Conservation (phyloP, 2,329 filamentous ascomycete genomes). For the Paecilomyces dactylethromorphus region DNA sequence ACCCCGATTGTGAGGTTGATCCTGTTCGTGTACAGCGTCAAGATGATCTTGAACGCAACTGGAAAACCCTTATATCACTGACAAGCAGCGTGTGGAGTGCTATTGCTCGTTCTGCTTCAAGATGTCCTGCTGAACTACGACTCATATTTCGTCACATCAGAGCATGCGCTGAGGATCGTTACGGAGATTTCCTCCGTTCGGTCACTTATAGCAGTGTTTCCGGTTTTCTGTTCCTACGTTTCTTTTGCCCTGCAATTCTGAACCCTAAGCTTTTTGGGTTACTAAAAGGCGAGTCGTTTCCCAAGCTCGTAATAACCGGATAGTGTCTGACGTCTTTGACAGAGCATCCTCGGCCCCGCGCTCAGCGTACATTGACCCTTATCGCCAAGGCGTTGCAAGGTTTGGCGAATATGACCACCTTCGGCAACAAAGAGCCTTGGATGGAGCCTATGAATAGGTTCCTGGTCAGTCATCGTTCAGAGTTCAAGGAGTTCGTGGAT, state of each 20-base stretch:
- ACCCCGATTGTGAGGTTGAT: slow-evolving; percentile 92
- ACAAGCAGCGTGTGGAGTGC: slow-evolving; percentile 82
- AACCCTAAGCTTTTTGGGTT: slow-evolving; percentile 92
- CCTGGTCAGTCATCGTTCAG: slow-evolving; percentile 64
- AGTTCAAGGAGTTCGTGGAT: slow-evolving; percentile 84
- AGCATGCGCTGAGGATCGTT: slow-evolving; percentile 87
- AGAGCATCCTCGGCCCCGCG: slow-evolving; percentile 76
- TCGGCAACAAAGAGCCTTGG: slow-evolving; percentile 94
- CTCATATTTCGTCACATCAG: slow-evolving; percentile 85
- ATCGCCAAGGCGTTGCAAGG: slow-evolving; percentile 91
- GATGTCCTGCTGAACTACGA: slow-evolving; percentile 73
- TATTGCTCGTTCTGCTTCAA: slow-evolving; percentile 67
- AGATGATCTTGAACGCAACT: slow-evolving; percentile 76
- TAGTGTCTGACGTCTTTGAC: background rate
- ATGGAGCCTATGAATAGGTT: slow-evolving; percentile 99
- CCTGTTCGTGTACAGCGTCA: slow-evolving; percentile 64
- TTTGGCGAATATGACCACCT: slow-evolving; percentile 81
- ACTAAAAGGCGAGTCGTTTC: slow-evolving; percentile 51
- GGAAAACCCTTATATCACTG: slow-evolving; percentile 66
- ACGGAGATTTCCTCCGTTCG: slow-evolving; percentile 83
- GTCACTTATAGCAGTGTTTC: slow-evolving; percentile 92
- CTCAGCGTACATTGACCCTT: slow-evolving; percentile 81
- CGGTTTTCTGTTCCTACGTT: slow-evolving; percentile 87
- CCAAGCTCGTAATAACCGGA: background rate
- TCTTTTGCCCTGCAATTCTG: slow-evolving; percentile 92